phyloP scores from a whole-genome alignment of 2,329 filamentous ascomycete genomes.

The Aspergillus sp. region DNA sequence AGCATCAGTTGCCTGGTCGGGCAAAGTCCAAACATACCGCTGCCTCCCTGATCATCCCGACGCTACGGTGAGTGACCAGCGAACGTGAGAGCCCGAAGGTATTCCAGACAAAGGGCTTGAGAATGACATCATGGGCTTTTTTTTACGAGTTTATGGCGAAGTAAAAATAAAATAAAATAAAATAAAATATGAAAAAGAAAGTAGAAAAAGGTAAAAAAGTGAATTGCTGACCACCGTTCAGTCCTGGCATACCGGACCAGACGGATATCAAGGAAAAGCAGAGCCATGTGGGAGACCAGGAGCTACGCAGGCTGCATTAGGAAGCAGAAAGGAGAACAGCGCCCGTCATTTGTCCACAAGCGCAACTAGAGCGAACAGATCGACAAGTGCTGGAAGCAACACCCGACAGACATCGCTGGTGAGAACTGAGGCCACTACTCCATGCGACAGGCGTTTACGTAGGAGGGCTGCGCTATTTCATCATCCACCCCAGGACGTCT shows the following conservation, averaged over 20 bases:
- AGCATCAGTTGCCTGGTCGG: conserved; percentile 22
- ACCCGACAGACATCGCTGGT: conserved; percentile 17
- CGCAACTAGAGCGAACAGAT: conserved; percentile 11
- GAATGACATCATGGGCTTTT: conserved; percentile 17
- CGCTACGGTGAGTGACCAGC: conserved; percentile 17
- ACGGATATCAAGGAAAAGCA: conserved; percentile 18
- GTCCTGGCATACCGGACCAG: neutral
- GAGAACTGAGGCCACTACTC: neutral
- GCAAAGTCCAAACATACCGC: conserved; percentile 19
- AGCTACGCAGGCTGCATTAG: neutral
- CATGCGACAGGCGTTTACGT: too few species aligned
- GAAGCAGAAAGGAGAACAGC: too few species aligned
- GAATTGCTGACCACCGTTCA: conserved; percentile 5
- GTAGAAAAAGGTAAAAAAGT: neutral
- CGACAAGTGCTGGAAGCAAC: conserved; percentile 18
- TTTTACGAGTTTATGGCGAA: neutral
- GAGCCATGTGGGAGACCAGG: conserved; percentile 21
- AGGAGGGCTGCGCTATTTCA: neutral
- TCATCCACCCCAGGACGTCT: neutral
- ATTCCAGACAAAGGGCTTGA: neutral
- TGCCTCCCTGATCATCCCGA: conserved; percentile 8
- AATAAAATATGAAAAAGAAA: neutral
- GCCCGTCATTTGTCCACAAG: conserved; percentile 9
- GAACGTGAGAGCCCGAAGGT: conserved; percentile 14
- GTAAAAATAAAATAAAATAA: neutral